phyloP scores from a whole-genome alignment of 345 rosid species.

The Rhizophora mangle region DNA sequence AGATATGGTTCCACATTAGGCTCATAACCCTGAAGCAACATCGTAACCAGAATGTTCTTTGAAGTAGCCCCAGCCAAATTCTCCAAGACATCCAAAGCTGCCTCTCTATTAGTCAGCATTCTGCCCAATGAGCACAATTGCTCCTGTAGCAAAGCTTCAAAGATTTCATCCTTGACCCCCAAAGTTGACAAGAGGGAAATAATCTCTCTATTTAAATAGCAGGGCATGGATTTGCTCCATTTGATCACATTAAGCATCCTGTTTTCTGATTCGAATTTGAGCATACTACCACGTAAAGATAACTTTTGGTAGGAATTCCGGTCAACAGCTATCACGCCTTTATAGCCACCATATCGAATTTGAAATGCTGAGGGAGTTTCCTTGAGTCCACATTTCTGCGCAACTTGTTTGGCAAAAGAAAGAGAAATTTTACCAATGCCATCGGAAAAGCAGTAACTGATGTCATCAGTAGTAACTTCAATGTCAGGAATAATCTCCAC shows the following conservation, averaged over 20 bases:
- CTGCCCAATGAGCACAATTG: slow-evolving; percentile 57
- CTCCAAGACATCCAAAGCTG: slow-evolving; percentile 68
- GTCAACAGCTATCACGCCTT: slow-evolving; percentile 87
- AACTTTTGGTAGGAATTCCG: slow-evolving; percentile 69
- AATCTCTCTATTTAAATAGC: slow-evolving; percentile 87
- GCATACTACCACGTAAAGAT: slow-evolving; percentile 81
- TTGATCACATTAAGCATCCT: slow-evolving; percentile 87
- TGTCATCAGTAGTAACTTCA: slow-evolving; percentile 61
- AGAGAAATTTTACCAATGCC: slow-evolving; percentile 91
- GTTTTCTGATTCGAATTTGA: slow-evolving; percentile 71
- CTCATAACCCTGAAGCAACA: slow-evolving; percentile 70
- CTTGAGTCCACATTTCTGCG: slow-evolving; percentile 68
- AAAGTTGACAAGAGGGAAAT: slow-evolving; percentile 78
- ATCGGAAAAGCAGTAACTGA: slow-evolving; percentile 83
- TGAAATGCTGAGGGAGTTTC: slow-evolving; percentile 91
- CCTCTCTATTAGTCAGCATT: slow-evolving; percentile 61
- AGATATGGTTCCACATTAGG: slow-evolving; percentile 79
- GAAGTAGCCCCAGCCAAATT: slow-evolving; percentile 49
- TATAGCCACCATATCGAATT: slow-evolving; percentile 91
- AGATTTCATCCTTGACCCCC: slow-evolving; percentile 61
- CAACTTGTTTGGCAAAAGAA: slow-evolving; percentile 68
- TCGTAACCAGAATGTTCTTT: slow-evolving; percentile 56
- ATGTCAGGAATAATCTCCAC: slow-evolving; percentile 81
- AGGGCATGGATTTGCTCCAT: slow-evolving; percentile 83
- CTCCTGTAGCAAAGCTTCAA: slow-evolving; percentile 56